A percentile compares a stretch with the other conserved stretches of the same genome.
Evolutionary conservation across 179 eudicot genomes (phyloP).

Genomic region (Carnegiea gigantea): DNA sequence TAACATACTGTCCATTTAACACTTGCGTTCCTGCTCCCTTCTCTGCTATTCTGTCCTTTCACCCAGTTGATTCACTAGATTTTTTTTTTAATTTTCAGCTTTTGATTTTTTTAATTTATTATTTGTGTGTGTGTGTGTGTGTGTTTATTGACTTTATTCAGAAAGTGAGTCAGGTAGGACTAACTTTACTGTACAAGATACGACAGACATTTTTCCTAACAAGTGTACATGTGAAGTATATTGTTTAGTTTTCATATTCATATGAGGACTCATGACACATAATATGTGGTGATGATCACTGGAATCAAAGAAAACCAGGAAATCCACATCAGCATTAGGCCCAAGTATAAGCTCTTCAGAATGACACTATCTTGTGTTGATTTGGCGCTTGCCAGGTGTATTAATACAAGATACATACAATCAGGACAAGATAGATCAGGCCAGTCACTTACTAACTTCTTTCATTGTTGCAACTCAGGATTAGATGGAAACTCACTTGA

Average conservation of each 20-base stretch:
- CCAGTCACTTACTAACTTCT: neutral
- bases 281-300: neutral
- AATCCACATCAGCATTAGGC: neutral
- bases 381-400: no score
- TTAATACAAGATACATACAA: neutral
- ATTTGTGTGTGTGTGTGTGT: no score
- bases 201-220: neutral
- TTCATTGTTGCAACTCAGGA: neutral
- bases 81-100: neutral
- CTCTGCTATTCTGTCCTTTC: neutral
- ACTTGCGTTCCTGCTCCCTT: neutral
- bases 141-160: no score
- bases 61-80: no score
- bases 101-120: no score
- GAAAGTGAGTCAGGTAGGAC: neutral
- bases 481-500: conserved; percentile 7
- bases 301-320: neutral
- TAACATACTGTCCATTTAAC: neutral
- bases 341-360: no score
- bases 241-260: neutral
- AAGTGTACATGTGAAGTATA: neutral
- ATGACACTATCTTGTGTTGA: no score
- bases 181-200: neutral
- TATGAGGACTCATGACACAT: neutral
- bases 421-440: neutral